Percentiles rank a stretch among this genome's conserved stretches.
Conservation (phyloP, 2,329 filamentous ascomycete genomes). For the Nectriaceae sp. region DNA sequence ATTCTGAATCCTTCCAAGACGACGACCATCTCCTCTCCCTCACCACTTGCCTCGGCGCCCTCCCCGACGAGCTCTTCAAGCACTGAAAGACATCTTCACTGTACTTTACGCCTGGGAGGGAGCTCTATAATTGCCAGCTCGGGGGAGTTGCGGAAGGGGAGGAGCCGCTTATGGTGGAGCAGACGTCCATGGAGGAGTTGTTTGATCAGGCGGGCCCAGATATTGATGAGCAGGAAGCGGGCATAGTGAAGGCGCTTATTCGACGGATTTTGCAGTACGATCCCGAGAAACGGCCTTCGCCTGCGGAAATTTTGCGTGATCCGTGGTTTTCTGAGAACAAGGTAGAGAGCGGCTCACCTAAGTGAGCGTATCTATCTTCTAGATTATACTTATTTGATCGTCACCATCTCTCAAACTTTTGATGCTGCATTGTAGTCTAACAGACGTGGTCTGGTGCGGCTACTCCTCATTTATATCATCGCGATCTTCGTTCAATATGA, state of each 20-base stretch:
- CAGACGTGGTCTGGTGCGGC: no score
- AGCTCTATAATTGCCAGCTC: neutral
- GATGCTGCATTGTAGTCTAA: no score
- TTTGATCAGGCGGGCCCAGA: neutral
- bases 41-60: neutral
- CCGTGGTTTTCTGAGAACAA: neutral
- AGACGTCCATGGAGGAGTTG: neutral
- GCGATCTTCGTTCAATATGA: no score
- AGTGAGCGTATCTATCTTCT: no score
- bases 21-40: conserved; percentile 5
- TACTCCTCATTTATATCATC: no score
- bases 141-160: neutral
- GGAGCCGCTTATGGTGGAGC: conserved; percentile 5
- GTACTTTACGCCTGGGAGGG: neutral
- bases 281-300: neutral
- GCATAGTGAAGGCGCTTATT: neutral
- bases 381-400: no score
- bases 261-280: neutral
- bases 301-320: neutral
- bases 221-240: neutral
- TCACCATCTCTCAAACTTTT: no score
- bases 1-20: neutral
- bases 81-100: neutral
- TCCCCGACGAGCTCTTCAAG: neutral
- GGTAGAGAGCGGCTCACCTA: no score